Conservation (phyloP, 768 basidiomycete species). For the Leccinellum luteum region DNA sequence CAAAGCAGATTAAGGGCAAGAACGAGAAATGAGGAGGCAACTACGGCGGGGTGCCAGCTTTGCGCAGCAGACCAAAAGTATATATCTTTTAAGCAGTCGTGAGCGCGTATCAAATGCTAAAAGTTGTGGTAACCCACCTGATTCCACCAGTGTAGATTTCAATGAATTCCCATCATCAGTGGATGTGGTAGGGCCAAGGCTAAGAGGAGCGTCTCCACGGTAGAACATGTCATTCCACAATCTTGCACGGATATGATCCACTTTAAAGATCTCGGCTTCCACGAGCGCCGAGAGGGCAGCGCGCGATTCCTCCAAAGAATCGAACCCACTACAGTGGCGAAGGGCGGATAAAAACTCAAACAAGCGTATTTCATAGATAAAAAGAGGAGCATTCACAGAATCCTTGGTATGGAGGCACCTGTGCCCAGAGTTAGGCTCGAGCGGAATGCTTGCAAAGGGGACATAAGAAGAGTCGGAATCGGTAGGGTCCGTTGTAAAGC, state of each 20-base stretch:
- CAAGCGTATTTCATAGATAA: background rate
- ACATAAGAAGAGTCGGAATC: background rate
- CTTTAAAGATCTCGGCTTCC: background rate
- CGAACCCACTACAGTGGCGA: too few relatives aligned
- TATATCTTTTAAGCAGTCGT: background rate
- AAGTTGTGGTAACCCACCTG: background rate
- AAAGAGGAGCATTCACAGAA: background rate
- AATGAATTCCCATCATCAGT: background rate
- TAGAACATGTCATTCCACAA: background rate
- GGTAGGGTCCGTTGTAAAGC: background rate
- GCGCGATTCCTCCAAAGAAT: background rate
- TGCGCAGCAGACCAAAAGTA: background rate
- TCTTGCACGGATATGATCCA: background rate
- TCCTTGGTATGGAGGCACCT: background rate
- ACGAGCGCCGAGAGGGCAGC: background rate
- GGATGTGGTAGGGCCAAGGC: too few relatives aligned
- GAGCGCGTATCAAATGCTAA: background rate
- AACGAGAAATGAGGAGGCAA: background rate
- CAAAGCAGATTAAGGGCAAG: background rate
- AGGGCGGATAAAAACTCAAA: background rate
- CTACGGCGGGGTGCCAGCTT: background rate
- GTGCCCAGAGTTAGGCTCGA: background rate
- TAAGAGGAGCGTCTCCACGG: background rate
- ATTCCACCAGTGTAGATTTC: background rate
- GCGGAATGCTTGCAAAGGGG: background rate